Conservation (phyloP, 768 basidiomycete species). For the Naganishia friedmannii region DNA sequence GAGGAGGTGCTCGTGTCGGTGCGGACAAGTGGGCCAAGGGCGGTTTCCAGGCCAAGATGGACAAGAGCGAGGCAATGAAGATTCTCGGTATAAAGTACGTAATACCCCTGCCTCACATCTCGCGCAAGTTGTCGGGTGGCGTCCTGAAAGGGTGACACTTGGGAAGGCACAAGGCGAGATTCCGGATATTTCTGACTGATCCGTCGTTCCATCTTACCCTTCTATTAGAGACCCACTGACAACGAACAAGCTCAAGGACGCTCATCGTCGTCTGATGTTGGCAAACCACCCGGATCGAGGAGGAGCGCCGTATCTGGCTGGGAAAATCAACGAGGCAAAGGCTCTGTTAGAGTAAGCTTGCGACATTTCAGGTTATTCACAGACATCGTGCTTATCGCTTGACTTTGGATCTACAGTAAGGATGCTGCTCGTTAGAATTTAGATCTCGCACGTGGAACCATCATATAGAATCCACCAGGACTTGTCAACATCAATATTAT, state of each 20-base stretch:
- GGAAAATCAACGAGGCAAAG: conserved; percentile 98
- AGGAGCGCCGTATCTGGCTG: conserved; percentile 95
- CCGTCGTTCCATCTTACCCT: not conserved
- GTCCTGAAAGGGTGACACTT: too few relatives aligned
- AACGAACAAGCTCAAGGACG: conserved; percentile 81
- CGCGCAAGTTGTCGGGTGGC: not conserved
- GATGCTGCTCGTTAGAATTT: not conserved
- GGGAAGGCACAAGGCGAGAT: not conserved
- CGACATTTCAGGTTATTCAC: not conserved
- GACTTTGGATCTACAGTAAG: not conserved
- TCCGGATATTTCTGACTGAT: not conserved
- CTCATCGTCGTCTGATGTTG: conserved; percentile 94
- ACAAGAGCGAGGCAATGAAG: conserved; percentile 83
- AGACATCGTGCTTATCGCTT: not conserved
- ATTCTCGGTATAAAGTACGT: conserved; percentile 89
- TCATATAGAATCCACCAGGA: not conserved
- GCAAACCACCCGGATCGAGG: conserved; percentile 98
- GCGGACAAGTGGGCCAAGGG: conserved; percentile 86
- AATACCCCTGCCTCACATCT: not conserved
- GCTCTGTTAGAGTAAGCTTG: conserved; percentile 68
- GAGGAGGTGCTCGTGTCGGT: conserved; percentile 57
- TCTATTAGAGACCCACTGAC: conserved; percentile 71
- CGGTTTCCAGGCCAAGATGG: conserved; percentile 95
- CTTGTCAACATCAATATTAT: not conserved
- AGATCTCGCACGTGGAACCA: too few relatives aligned